Conservation (phyloP, 2,329 filamentous ascomycete genomes). For the Pseudogymnoascus sp. region DNA sequence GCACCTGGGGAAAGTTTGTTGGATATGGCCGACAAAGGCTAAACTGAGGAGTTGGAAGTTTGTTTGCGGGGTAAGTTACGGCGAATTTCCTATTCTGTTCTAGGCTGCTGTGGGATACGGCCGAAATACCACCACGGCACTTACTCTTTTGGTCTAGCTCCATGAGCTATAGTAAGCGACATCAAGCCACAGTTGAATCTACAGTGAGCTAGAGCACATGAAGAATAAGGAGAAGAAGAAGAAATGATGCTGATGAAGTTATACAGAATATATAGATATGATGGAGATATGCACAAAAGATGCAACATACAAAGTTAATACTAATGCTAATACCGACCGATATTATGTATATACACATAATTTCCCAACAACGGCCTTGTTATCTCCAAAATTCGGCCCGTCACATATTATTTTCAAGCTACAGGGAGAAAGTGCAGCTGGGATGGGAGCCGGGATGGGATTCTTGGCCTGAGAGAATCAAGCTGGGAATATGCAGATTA, state of each 20-base stretch:
- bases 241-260: background rate
- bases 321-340: background rate
- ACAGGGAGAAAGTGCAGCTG: background rate
- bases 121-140: constrained; percentile 8
- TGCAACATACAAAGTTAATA: background rate
- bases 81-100: background rate
- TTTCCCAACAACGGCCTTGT: background rate
- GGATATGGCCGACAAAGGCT: background rate
- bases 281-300: background rate
- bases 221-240: background rate
- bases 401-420: constrained; percentile 21
- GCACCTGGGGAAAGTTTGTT: background rate
- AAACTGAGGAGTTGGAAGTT: constrained; percentile 1
- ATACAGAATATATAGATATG: background rate
- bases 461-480: background rate
- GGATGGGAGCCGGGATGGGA: background rate
- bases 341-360: background rate
- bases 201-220: background rate
- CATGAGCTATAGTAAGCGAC: constrained; percentile 28
- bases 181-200: constrained; percentile 31
- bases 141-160: background rate
- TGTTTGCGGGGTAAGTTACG: constrained; percentile 5
- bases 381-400: background rate
- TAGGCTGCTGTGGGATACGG: background rate
- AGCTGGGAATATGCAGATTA: constrained; percentile 1